Base-by-base conservation (phyloP, 2,329 filamentous ascomycete species). In the Pseudogymnoascus sp. region DNA sequence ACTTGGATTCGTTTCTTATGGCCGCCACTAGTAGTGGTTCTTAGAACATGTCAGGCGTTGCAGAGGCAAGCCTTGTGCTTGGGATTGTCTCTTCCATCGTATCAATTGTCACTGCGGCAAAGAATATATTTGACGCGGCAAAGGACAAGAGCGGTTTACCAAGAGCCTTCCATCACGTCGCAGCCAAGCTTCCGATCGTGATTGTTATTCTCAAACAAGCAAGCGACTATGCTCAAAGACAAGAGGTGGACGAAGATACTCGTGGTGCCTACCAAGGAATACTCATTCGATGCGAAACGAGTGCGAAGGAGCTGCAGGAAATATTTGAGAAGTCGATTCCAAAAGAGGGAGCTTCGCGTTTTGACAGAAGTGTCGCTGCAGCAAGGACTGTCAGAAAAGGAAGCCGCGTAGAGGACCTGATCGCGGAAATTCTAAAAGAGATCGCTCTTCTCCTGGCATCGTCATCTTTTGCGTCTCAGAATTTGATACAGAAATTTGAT, bases 41-140 rank as follows among this genome's bases (percentile, higher is more conserved):
- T 37, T 37, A 37, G 35, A 37, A 15, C 21, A 67, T 67, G 63
- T 66, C 66, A 2, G 66, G 66, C 38, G 23, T 64, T 33, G 66
- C 50, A 9, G 65, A 66, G 60, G 66, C 66, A 61, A 60, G 63
- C 59, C 63, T 67, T 65, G 65, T 63, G 19, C 46, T 67, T 31
- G 66, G 66, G 23, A 44, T 67, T 38, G 65, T 67, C 21, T 65
- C 63, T 59, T 66, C 66, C 7, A 60, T 67, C 21, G 66, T 67
- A 35, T 35, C 66, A 26, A 66, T 66, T 21, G 60, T 67, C 44
- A 46, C 61, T 33, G 61, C 65, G 26, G 44, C 65, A 5, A 62
- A 64, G 35, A 15, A 66, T 38, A n/a, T 67, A 15, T 65, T 63
- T 59, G 62, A 66, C 6, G 62, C 65, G n/a, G 60, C 53, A 9